phyloP scores from a whole-genome alignment of 1,139 yeast genomes.

The Taphrina pruni region DNA sequence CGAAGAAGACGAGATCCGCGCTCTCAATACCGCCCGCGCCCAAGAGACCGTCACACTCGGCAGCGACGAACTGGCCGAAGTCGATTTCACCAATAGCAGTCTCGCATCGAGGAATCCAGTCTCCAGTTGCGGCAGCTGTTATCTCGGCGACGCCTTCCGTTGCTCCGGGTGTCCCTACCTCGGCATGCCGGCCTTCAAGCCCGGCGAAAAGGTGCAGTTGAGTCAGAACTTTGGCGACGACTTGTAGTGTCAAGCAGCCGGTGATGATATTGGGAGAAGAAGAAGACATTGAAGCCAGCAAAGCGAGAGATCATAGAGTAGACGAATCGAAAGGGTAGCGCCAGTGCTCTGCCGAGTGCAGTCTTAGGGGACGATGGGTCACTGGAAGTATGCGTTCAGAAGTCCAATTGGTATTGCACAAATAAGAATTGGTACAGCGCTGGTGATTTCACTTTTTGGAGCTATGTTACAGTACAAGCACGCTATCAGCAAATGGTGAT shows the following conservation, averaged over 20 bases:
- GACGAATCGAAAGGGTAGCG: too few species aligned
- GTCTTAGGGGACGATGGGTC: too few species aligned
- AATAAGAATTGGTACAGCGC: too few species aligned
- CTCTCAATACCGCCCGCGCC: conserved; percentile 45
- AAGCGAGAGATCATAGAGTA: too few species aligned
- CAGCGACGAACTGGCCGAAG: conserved; percentile 71
- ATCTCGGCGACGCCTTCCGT: conserved; percentile 96
- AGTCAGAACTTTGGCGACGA: conserved; percentile 41
- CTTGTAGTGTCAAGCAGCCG: background rate
- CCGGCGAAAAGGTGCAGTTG: conserved; percentile 65
- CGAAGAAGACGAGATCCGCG: conserved; percentile 54
- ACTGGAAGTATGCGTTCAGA: too few species aligned
- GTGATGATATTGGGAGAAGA: too few species aligned
- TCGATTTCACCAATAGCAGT: conserved; percentile 80
- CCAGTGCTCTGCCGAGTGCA: too few species aligned
- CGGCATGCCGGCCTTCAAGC: conserved; percentile 97
- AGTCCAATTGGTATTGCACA: too few species aligned
- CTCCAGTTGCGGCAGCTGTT: conserved; percentile 92
- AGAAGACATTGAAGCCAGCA: too few species aligned
- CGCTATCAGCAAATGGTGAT: background rate
- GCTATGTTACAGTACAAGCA: background rate
- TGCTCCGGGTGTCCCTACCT: conserved; percentile 98
- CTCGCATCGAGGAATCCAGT: conserved; percentile 86
- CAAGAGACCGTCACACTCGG: conserved; percentile 59
- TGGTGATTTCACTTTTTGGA: too few species aligned